Base-by-base conservation (phyloP, 768 basidiomycete genomes). In the Russula ochroleuca region DNA sequence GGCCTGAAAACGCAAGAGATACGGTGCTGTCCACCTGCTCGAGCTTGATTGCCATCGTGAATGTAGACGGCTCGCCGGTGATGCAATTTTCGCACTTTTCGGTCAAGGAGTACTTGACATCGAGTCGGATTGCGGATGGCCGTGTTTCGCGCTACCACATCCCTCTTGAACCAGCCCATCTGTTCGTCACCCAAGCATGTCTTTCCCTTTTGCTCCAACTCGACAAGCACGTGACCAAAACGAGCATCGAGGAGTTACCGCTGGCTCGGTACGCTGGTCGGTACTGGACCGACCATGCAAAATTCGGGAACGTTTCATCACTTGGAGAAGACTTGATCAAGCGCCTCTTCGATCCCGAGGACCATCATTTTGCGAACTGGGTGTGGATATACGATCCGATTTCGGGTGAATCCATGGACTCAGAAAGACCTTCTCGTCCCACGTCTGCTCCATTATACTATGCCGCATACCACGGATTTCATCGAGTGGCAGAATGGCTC, bases 211-310 rank as follows among this genome's bases (percentile, higher is more conserved):
- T 61, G 5, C 60, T 61, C 17, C 41, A 59, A 7, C 41, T 37
- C 1, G 53, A 49, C 48, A 7, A 40, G 17, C 33, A 37, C 33
- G 15, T 61, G 7, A 54, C 31, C 37, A 19, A 43, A 25, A 17
- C 11, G 10, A 3, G 6, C 2, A 21, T 52, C 19, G 14, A 54
- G n/a, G 9, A 47, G 3, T 35, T 52, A 5, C 59, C 59, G 6
- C 59, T 60, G 14, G 59, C 59, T 21, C 10, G 8, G 8, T 62
- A 62, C 31, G 61, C 61, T 3, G 61, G 43, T 5, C n/a, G 14
- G 41, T 8, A 55, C n/a, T 62, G 43, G 61, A 21, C 45, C 3
- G 23, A 25, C 11, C 43, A 62, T 15, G 52, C 54, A 0, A 33
- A 45, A 11, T 31, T 41, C 13, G 41, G 3, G 13, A 23, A 33